Evolutionary conservation across 805 yeast genomes (phyloP), one percentile per base, ranked within the genome.

Genomic region (Candida maltosa): DNA sequence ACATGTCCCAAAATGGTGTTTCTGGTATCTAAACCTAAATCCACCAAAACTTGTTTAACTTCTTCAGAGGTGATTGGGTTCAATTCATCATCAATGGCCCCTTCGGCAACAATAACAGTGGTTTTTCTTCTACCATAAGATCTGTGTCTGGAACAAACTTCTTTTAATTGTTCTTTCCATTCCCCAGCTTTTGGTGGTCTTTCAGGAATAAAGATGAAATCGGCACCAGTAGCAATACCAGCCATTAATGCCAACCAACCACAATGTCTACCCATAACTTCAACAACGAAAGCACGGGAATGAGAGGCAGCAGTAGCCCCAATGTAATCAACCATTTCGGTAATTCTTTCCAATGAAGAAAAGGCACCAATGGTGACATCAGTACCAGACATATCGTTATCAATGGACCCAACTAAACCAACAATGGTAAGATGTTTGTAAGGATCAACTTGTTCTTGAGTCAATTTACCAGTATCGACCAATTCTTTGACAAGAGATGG

Each of bases 261-360:
- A 67, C 94, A 84, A 57, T 84, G 88, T 60, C 94, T 73, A 41
- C 94, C 94, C 94, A 84, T 84, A 14, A 84, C 94, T 63, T 84
- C 94, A 27, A 84, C 79, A 26, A 84, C 86, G 51, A 84, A 84
- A 4, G 91, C 93, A 54, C 94, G 67, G 20, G 87, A 82, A 57
- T 84, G 94, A 1, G 89, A 83, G 34, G 76, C 75, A 16, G 94
- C 94, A 16, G 94, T 84, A 16, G 89, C 87, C 56, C 83, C 91
- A 41, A 84, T 83, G 53, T 81, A 84, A 60, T 84, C 94, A 44
- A 84, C 76, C 60, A 80, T 77, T 51, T 80, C 78, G 49, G 84
- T 76, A 46, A 83, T 83, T 54, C 91, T 67, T 39, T 78, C 88
- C 40, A 83, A 65, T 1, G 89, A 77, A n/a, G 88, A 81, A 54